phyloP scores from a whole-genome alignment of 257 asterid genomes.

The Ajuga chamaepitys region DNA sequence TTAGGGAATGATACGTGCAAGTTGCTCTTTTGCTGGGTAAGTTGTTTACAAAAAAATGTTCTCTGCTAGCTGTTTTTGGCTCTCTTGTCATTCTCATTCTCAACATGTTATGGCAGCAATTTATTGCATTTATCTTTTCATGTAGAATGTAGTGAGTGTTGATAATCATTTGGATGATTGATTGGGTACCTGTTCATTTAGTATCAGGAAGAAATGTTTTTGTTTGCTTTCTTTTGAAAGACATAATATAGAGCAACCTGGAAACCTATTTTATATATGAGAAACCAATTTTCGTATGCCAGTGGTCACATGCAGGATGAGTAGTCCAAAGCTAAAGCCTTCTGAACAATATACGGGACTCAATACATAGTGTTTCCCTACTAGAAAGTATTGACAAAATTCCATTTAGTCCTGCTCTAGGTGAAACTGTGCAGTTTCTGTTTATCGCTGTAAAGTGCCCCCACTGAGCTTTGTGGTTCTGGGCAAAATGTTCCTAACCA shows the following conservation, averaged over 20 bases:
- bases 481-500: neutral
- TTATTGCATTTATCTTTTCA: neutral
- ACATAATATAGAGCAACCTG: neutral
- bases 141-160: neutral
- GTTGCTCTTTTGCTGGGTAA: slow-evolving; percentile 76
- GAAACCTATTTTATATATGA: neutral
- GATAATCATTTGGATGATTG: neutral
- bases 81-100: too few species aligned
- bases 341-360: neutral
- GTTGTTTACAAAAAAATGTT: slow-evolving; percentile 15
- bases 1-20: slow-evolving; percentile 49
- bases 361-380: neutral
- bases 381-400: neutral
- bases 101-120: neutral
- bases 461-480: neutral
- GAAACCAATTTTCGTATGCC: neutral
- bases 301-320: neutral
- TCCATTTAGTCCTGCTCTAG: neutral
- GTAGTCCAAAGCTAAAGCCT: neutral
- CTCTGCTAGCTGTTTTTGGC: neutral
- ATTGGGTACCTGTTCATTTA: neutral
- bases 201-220: neutral
- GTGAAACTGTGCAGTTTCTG: neutral
- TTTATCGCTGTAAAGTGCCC: neutral
- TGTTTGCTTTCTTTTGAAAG: neutral